Base-by-base conservation (phyloP, 2,329 filamentous ascomycete species). In the Fusarium sp. region DNA sequence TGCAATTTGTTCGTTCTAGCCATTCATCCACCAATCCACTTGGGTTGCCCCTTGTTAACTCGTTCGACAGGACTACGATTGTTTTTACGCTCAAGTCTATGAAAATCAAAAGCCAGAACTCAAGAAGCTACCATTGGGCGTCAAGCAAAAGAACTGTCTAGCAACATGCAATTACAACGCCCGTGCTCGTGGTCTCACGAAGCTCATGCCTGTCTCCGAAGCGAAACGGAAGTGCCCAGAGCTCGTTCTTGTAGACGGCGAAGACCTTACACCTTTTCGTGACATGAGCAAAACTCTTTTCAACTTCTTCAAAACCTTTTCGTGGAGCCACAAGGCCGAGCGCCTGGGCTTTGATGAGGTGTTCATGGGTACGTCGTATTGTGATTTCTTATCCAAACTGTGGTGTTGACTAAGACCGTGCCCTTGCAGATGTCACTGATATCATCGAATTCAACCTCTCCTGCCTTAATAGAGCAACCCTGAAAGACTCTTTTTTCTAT, bases 151-250 rank as follows among this genome's bases (percentile, higher is more conserved):
- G 79, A 92, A 94, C 76, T 97, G 97, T 55, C 85, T 96, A 39
- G 93, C 94, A 21, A 97, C 94, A 6, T 96, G 93, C 85, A 98
- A 98, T 80, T 98, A 98, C 78, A 92, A 92, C 75, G 95, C 95
- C 21, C 89, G 95, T 34, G 82, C 88, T 50, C 85, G 80, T n/a
- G 88, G 88, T 53, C 84, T 94, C 53, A 83, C 86, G 77, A 98
- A 99, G 81, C 84, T 98, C 62, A 94, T 96, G 84, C 86, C 93
- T 67, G 89, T 97, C 75, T 86, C 84, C 52, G 93, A 97, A 65
- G 96, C 95, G 6, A 92, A 88, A 78, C 88, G 85, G 70, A 78
- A 89, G 26, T 97, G 94, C 69, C 94, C 94, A 1, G 92, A 97
- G 56, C 86, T 97, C 17, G 88, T 97, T 50, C 89, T 97, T 47